phyloP scores from a whole-genome alignment of 2,329 filamentous ascomycete genomes.

The Aspergillus sergii region DNA sequence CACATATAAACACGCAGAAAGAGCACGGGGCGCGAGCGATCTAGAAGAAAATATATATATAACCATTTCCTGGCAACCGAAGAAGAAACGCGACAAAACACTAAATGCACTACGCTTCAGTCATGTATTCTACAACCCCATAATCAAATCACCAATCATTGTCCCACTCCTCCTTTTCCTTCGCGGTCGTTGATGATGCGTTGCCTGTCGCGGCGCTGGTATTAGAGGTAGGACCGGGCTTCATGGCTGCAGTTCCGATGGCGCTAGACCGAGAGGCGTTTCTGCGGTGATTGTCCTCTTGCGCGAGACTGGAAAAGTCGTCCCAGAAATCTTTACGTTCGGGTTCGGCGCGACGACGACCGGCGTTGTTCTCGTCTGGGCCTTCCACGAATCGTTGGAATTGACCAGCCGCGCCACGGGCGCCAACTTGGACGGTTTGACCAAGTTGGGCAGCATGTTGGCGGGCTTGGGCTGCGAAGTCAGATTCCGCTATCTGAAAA shows the following conservation, averaged over 20 bases:
- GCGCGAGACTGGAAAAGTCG: conserved; percentile 72
- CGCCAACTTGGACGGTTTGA: conserved; percentile 66
- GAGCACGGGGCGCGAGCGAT: neutral
- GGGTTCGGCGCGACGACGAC: conserved; percentile 52
- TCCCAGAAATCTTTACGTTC: conserved; percentile 89
- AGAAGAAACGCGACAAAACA: neutral
- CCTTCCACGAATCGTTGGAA: conserved; percentile 90
- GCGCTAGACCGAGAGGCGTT: conserved; percentile 48
- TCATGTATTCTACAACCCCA: neutral
- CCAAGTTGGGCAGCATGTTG: conserved; percentile 55
- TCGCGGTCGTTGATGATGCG: conserved; percentile 25
- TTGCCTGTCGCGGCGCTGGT: conserved; percentile 22
- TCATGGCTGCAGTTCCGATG: conserved; percentile 68
- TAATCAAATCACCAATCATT: conserved; percentile 47
- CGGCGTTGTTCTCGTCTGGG: conserved; percentile 50
- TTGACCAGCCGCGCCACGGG: conserved; percentile 73
- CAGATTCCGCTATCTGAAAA: conserved; percentile 73
- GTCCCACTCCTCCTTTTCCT: conserved; percentile 62
- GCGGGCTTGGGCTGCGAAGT: conserved; percentile 74
- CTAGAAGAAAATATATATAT: neutral
- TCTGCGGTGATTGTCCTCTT: conserved; percentile 29
- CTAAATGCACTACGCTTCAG: neutral
- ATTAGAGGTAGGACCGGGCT: conserved; percentile 43
- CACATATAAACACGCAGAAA: neutral
- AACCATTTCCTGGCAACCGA: neutral